Evolutionary conservation across 768 basidiomycete species (phyloP).

Genomic region (Leccinum pellstonianum): DNA sequence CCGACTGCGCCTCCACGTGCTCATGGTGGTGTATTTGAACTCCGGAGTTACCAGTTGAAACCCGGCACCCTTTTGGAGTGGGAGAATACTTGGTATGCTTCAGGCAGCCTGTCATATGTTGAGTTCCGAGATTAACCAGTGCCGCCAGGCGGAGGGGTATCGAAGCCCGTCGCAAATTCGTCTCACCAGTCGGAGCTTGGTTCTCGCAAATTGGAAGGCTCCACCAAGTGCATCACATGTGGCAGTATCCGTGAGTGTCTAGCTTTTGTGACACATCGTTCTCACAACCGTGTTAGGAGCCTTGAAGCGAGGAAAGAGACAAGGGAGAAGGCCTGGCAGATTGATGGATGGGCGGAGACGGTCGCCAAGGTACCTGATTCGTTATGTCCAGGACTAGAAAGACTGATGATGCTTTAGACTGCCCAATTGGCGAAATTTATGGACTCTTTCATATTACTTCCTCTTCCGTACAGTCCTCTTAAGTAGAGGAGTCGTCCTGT

Average conservation of each 20-base stretch:
- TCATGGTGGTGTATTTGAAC: conserved; percentile 91
- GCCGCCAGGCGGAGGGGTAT: conserved; percentile 80
- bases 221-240: conserved; percentile 92
- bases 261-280: conserved; percentile 8
- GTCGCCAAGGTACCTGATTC: conserved; percentile 69
- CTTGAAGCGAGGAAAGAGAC: conserved; percentile 79
- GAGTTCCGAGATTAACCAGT: conserved; percentile 6
- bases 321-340: conserved; percentile 89
- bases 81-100: conserved; percentile 83
- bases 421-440: conserved; percentile 82
- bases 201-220: conserved; percentile 84
- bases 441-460: conserved; percentile 81
- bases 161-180: conserved; percentile 86
- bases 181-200: conserved; percentile 89
- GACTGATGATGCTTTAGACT: conserved; percentile 54
- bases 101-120: neutral
- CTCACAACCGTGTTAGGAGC: conserved; percentile 42
- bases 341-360: conserved; percentile 94
- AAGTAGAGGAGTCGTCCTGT: conserved; percentile 45
- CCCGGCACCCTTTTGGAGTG: conserved; percentile 92
- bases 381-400: conserved; percentile 14
- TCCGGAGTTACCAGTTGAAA: conserved; percentile 83
- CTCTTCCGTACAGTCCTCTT: conserved; percentile 81
- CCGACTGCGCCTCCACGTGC: conserved; percentile 85
- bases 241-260: conserved; percentile 86